phyloP scores from a whole-genome alignment of 164 flowering plant species.

The Berberis vulgaris region DNA sequence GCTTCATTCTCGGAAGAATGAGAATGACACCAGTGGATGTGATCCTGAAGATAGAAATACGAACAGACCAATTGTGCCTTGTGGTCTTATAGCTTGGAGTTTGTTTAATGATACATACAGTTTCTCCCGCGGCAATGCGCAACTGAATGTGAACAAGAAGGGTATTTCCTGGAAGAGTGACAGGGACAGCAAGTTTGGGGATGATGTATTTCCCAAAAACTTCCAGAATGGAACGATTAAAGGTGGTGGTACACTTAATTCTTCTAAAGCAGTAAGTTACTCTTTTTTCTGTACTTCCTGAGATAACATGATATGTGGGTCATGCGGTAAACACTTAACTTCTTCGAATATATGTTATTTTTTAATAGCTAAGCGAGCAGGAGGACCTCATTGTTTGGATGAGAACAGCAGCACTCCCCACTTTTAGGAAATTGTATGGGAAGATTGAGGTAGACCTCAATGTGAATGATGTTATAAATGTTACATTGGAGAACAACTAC shows the following conservation, averaged over 20 bases:
- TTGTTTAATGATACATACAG: conserved; percentile 88
- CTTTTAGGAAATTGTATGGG: conserved; percentile 92
- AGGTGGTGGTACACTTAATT: conserved; percentile 64
- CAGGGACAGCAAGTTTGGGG: conserved; percentile 76
- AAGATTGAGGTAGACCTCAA: conserved; percentile 77
- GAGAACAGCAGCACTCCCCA: conserved; percentile 99
- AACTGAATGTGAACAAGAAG: conserved; percentile 52
- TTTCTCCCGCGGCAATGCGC: conserved; percentile 37
- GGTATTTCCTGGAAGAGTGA: conserved; percentile 93
- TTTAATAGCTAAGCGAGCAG: conserved; percentile 66
- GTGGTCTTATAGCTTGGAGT: conserved; percentile 96
- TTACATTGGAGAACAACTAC: conserved; percentile 55
- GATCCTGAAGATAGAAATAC: conserved; percentile 41
- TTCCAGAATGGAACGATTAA: conserved; percentile 59
- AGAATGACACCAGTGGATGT: conserved; percentile 27
- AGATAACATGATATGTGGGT: not conserved
- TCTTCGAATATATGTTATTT: conserved; percentile 11
- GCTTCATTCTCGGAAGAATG: conserved; percentile 20
- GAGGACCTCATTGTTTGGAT: conserved; percentile 99
- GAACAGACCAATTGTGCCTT: conserved; percentile 57
- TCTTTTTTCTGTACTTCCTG: not conserved
- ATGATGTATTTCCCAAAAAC: conserved; percentile 68
- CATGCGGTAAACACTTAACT: conserved; percentile 11
- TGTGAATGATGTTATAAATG: conserved; percentile 37
- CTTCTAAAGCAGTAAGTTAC: conserved; percentile 46